Conservation (phyloP, 2,329 filamentous ascomycete species). For the Taxawa tesnikishii region DNA sequence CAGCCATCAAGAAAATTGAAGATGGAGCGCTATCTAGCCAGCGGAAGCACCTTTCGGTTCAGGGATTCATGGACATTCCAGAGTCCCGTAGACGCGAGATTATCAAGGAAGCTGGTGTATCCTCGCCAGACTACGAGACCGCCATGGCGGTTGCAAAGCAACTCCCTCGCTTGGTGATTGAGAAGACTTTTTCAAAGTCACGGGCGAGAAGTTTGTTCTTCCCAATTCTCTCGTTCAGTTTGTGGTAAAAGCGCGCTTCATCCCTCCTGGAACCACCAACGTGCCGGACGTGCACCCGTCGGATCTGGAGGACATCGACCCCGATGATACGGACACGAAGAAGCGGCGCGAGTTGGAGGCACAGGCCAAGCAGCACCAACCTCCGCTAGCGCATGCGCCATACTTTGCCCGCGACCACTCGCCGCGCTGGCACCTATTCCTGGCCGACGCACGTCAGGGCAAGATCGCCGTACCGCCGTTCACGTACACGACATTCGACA, state of each 20-base stretch:
- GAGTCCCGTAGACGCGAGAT: slow-evolving; percentile 63
- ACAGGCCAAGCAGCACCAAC: slow-evolving; percentile 53
- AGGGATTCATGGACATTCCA: slow-evolving; percentile 78
- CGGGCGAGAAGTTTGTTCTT: slow-evolving; percentile 84
- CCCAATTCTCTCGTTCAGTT: slow-evolving; percentile 87
- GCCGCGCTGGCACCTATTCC: slow-evolving; percentile 87
- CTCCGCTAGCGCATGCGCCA: slow-evolving; percentile 80
- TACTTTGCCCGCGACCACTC: slow-evolving; percentile 83
- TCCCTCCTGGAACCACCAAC: slow-evolving; percentile 69
- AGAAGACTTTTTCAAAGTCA: slow-evolving; percentile 95
- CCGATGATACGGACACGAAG: slow-evolving; percentile 83
- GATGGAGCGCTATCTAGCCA: slow-evolving; percentile 46
- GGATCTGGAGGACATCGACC: slow-evolving; percentile 83
- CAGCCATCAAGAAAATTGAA: slow-evolving; percentile 51
- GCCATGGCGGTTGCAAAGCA: slow-evolving; percentile 69
- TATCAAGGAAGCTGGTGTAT: slow-evolving; percentile 58
- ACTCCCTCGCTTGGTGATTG: slow-evolving; percentile 71
- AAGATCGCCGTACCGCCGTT: slow-evolving; percentile 96
- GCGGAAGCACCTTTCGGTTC: slow-evolving; percentile 57
- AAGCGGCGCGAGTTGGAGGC: slow-evolving; percentile 54
- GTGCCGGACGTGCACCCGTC: slow-evolving; percentile 63
- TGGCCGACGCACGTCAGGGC: slow-evolving; percentile 85
- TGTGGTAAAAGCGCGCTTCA: slow-evolving; percentile 86
- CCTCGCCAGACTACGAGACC: slow-evolving; percentile 62
- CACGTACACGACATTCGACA: slow-evolving; percentile 86